Evolutionary conservation across 768 basidiomycete genomes (phyloP).

Genomic region (Arthromyces matolae): DNA sequence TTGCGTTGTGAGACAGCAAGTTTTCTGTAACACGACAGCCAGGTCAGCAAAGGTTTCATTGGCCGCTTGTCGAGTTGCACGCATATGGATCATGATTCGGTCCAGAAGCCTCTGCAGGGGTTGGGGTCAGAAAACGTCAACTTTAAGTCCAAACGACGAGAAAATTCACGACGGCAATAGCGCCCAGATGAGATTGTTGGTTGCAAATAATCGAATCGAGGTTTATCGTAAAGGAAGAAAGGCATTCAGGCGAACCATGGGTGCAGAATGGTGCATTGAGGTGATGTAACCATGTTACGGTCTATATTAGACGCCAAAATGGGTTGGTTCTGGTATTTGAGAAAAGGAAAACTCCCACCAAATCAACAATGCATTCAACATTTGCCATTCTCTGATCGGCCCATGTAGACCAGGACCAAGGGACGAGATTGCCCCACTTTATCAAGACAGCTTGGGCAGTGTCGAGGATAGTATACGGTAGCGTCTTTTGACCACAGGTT

Average conservation of each 20-base stretch:
- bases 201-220: conserved; percentile 2
- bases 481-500: not conserved
- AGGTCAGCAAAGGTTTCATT: conserved; percentile 10
- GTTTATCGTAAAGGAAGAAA: not conserved
- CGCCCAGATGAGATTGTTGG: not conserved
- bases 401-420: conserved; percentile 69
- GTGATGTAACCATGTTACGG: conserved; percentile 50
- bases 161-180: conserved; percentile 12
- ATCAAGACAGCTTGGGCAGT: conserved; percentile 47
- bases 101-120: conserved; percentile 24
- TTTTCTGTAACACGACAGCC: conserved; percentile 23
- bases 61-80: conserved; percentile 1
- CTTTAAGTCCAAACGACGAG: not conserved
- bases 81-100: conserved; percentile 16
- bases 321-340: not conserved
- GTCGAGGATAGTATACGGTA: conserved; percentile 31
- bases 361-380: conserved; percentile 42
- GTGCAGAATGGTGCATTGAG: conserved; percentile 22
- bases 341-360: conserved; percentile 35
- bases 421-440: conserved; percentile 52
- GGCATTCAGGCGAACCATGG: conserved; percentile 1
- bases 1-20: conserved; percentile 25
- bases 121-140: not conserved
- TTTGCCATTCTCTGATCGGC: conserved; percentile 47
- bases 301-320: conserved; percentile 40